A percentile compares a stretch with the other conserved stretches of the same genome.
Conservation (phyloP, 2,329 filamentous ascomycete genomes). For the Xylaria sp. region DNA sequence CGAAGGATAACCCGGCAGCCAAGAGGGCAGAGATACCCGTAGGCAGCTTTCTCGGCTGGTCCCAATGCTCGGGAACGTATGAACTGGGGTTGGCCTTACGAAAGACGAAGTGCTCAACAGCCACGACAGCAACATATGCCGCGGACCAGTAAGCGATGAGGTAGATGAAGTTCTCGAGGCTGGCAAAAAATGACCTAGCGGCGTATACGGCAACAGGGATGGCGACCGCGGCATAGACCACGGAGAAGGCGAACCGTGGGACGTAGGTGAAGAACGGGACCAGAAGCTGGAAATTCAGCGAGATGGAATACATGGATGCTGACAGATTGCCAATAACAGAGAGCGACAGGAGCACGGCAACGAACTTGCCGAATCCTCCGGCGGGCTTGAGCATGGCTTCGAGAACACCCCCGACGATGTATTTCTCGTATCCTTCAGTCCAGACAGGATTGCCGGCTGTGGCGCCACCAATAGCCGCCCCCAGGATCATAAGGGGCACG, state of each 20-base stretch:
- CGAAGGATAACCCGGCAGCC: conserved; percentile 46
- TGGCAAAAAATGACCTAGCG: conserved; percentile 61
- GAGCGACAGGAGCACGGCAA: conserved; percentile 63
- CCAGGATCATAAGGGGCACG: conserved; percentile 64
- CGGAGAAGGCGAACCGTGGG: conserved; percentile 62
- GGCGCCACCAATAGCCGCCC: conserved; percentile 68
- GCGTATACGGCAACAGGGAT: conserved; percentile 64
- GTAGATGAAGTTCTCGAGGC: conserved; percentile 61
- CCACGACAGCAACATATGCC: conserved; percentile 57
- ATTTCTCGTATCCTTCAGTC: conserved; percentile 58
- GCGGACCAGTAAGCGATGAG: conserved; percentile 65
- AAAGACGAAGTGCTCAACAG: conserved; percentile 48
- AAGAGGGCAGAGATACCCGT: conserved; percentile 47
- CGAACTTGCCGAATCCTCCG: conserved; percentile 66
- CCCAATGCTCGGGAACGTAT: conserved; percentile 47
- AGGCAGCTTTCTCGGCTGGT: conserved; percentile 46
- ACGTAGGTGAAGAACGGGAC: conserved; percentile 60
- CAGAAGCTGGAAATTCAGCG: conserved; percentile 68
- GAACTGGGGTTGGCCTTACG: conserved; percentile 42
- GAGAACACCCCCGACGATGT: conserved; percentile 63
- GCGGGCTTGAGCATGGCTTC: conserved; percentile 63
- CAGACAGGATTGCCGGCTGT: conserved; percentile 59
- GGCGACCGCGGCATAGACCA: conserved; percentile 63
- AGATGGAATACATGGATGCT: conserved; percentile 66
- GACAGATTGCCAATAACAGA: conserved; percentile 64